Base-by-base conservation (phyloP, 169 alveolate species). In the Theileria parva region DNA sequence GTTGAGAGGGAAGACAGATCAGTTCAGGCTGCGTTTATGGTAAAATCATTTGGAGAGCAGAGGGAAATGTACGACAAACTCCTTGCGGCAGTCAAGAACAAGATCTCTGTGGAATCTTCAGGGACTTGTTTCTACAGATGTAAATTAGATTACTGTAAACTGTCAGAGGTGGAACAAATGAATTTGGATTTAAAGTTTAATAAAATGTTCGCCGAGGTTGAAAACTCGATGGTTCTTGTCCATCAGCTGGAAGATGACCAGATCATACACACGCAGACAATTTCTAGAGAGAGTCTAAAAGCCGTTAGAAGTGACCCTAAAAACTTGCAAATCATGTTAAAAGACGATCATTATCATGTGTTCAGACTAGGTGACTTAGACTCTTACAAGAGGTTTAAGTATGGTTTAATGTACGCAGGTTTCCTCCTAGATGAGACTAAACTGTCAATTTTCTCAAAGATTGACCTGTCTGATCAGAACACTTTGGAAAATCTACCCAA, bases 331-430 rank as follows among this genome's bases (percentile, higher is more conserved):
- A 11, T 70, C 48, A 81, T 76, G 32, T 74, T 70, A 72, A 75
- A 71, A 37, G 85, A 66, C 12, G 25, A 65, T 11, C 37, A 51
- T 50, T 23, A 37, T 17, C 88, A 81, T 39, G 76, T 81, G 6
- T 3, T 81, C 17, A 68, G 77, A 1, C 4, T 65, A 23, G 73
- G 28, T 6, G 67, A 23, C 23, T 13, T 57, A 13, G 88, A 81
- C 44, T 19, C 32, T 17, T 81, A 55, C 70, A 81, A 75, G 48
- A 64, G 88, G 28, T 57, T 90, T 81, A 77, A 76, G 84, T 86
- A 90, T 85, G 94, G 92, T 57, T 79, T 90, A 44, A 91, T 80
- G 61, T 90, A 90, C 37, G 92, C 92, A 27, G 92, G 92, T 17
- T 86, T 90, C 89, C 79, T 90, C 39, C 76, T 61, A 19, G 85